Conservation (phyloP, 2,329 filamentous ascomycete genomes). For the Fusarium tricinctum region DNA sequence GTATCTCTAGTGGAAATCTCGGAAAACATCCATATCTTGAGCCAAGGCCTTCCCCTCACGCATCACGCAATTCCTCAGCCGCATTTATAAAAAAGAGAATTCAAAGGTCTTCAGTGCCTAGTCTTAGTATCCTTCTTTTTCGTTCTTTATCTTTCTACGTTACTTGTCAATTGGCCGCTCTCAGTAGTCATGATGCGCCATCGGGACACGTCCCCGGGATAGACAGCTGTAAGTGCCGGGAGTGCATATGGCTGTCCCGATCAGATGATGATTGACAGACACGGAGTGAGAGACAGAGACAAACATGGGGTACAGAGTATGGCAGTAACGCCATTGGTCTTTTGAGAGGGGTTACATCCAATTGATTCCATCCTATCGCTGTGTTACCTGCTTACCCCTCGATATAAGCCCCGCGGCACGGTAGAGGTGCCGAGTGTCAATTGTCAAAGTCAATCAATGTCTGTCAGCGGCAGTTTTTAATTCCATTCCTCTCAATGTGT, state of each 20-base stretch:
- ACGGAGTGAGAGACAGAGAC: neutral
- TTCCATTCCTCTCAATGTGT: neutral
- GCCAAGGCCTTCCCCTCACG: neutral
- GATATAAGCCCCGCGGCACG: conserved; percentile 2
- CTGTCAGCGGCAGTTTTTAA: neutral
- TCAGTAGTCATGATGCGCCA: conserved; percentile 1
- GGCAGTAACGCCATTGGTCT: neutral
- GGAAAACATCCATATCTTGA: neutral
- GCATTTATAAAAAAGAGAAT: neutral
- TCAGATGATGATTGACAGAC: conserved; percentile 37
- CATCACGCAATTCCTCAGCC: conserved; percentile 6
- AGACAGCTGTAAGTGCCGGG: conserved; percentile 16
- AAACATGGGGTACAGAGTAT: neutral
- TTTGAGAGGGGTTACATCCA: conserved; percentile 11
- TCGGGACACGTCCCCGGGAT: conserved; percentile 30
- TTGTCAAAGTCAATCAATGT: neutral
- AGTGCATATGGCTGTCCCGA: conserved; percentile 23
- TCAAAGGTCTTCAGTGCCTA: neutral
- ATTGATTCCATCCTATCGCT: conserved; percentile 12
- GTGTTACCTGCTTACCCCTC: conserved; percentile 21
- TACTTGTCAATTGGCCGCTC: conserved; percentile 5
- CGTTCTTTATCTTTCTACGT: neutral
- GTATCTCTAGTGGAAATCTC: neutral
- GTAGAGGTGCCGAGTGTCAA: neutral
- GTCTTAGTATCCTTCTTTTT: neutral